A percentile compares a stretch with the other conserved stretches of the same genome.
These are phyloP conservation scores for Hypomontagnella submonticulosa DNA, from an alignment of 495 filamentous ascomycete genomes.

Conservation along the genomic window DNA sequence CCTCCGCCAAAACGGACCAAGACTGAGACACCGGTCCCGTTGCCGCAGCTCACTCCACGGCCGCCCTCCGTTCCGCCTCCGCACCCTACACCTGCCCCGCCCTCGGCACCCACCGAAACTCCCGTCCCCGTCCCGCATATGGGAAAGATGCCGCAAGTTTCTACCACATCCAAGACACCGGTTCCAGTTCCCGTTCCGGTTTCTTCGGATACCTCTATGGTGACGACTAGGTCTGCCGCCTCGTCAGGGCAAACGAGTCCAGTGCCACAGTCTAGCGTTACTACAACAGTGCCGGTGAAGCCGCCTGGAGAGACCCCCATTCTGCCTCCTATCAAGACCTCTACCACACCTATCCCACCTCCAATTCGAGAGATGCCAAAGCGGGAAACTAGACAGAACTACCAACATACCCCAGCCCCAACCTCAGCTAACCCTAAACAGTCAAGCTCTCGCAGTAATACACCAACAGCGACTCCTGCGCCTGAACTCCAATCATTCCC, in stretches of 20 bases:
- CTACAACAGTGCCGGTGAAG: constrained; percentile 44
- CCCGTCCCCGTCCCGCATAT: constrained; percentile 63
- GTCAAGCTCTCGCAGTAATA: constrained; percentile 37
- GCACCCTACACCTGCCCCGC: constrained; percentile 7
- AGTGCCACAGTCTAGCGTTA: constrained; percentile 38
- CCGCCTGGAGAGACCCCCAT: constrained; percentile 47
- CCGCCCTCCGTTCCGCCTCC: constrained; percentile 47
- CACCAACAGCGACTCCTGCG: constrained; percentile 30
- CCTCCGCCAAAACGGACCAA: constrained; percentile 66
- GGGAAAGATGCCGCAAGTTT: constrained; percentile 59
- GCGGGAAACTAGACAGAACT: constrained; percentile 48
- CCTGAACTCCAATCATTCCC: constrained; percentile 32
- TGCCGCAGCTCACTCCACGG: constrained; percentile 52
- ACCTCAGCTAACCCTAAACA: constrained; percentile 50
- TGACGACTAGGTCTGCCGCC: constrained; percentile 45
- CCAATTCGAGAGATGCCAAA: constrained; percentile 56
- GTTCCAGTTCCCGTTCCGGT: constrained; percentile 47
- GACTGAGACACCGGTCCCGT: constrained; percentile 64
- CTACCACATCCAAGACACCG: constrained; percentile 60
- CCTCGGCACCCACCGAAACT: constrained; percentile 54
- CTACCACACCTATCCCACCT: constrained; percentile 64
- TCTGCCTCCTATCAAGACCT: constrained; percentile 55
- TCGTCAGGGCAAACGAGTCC: constrained; percentile 45
- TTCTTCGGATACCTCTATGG: constrained; percentile 44
- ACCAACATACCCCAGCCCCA: constrained; percentile 46